Base-by-base conservation (phyloP, 306 rosid genomes). In the Rosa rugosa region DNA sequence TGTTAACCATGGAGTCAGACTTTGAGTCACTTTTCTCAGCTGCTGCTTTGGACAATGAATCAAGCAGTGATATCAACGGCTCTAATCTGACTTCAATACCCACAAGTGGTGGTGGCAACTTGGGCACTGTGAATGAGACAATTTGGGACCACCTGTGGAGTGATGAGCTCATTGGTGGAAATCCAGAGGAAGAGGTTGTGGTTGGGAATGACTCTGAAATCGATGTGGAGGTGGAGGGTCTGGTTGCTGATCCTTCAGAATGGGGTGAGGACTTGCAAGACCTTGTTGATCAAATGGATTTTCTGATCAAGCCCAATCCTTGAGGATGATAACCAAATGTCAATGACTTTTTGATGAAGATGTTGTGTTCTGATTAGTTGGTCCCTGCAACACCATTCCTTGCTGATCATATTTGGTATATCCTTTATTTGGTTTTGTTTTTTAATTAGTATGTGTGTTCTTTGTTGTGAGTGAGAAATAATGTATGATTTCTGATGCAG, bases 221-320 rank as follows among this genome's bases (percentile, higher is more conserved):
- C 38, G 91, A 92, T 76, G 86, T 72, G 13, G 87, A 87, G 46
- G 85, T 83, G 47, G 97, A 93, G 78, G 89, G 89, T 65, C 76
- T 90, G 82, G 79, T 71, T 23, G 79, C 79, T 3, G 75, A 86
- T 2, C 70, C 82, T 0, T 83, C 36, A 27, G 90, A 88, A 5
- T 92, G 98, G 98, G 76, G 84, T 73, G 91, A 90, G 76, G 89
- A 89, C 44, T 78, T 93, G 84, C 82, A 80, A 70, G 90, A 83
- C 13, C 94, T 93, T 51, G 94, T 90, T 56, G 97, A 90, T 85
- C 92, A 93, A 80, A 73, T 91, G 94, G 96, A 85, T 77, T 88
- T 63, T 88, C 92, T 85, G 34, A 63, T 31, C 79, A 86, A 69
- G 71, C 72, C 91, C n/a, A 79, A 75, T 75, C 87, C 85, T 1